Base-by-base conservation (phyloP, 2,329 filamentous ascomycete genomes). In the Coleophoma cylindrospora region DNA sequence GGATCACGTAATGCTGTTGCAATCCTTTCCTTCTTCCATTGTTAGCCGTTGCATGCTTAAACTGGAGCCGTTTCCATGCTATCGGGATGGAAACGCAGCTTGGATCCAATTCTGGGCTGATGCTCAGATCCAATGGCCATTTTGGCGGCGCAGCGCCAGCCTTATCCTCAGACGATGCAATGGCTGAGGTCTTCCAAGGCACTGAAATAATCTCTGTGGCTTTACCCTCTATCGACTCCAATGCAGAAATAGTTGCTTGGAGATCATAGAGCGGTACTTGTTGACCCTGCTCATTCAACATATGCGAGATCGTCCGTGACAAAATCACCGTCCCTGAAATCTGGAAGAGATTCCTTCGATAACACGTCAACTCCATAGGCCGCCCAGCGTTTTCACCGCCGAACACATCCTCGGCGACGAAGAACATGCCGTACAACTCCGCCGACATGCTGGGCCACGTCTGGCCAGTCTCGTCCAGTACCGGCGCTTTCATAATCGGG, bases 11-110 rank as follows among this genome's bases (percentile, higher is more conserved):
- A 67, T 96, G 91, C 67, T 97, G 92, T 66, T 97, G 92, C 43
- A 96, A 73, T 56, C 95, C 92, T 70, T 96, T 96, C 58, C 92
- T 81, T 48, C 92, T 82, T 12, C 92, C 92, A 64, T 97, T 97
- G 67, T 97, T 97, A 46, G 92, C 92, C 1, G 92, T 97, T 2
- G 92, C 92, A 60, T 96, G 94, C 62, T 95, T 89, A 68, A 97
- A 97, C 67, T 97, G 92, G 51, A 97, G 71, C 48, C 92, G 78
- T 68, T 96, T 96, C 92, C 92, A 97, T 34, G 89, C 86, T 48
- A 96, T 85, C 1, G 91, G 88, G 50, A 96, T 82, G 37, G 83
- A 88, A 9, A 92, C 84, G 50, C 84, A 86, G 50, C 88, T 84
- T 1, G 85, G 85, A 62, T 95, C 91, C 34, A 95, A 79, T 75